Base-by-base conservation (phyloP, 306 rosid species). In the Acmispon strigosus region DNA sequence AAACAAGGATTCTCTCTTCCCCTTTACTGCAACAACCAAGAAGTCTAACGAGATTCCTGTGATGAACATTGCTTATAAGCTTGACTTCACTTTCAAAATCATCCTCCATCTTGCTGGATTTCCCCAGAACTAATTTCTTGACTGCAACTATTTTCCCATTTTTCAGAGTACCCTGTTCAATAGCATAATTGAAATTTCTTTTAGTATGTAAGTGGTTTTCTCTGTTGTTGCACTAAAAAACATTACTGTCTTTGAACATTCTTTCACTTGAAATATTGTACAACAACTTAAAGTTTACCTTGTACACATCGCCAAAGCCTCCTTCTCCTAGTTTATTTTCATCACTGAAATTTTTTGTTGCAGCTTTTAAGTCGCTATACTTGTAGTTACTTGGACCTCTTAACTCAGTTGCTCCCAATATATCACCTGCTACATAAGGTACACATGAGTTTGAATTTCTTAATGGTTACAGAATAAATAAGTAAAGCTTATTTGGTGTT, bases 61-160 rank as follows among this genome's bases (percentile, higher is more conserved):
- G 96, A 79, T 86, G 92, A 65, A 84, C 89, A 64, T 86, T 89
- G 34, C 96, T 82, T 63, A 84, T 89, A 39, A 89, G 84, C 77
- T 66, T 89, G 7, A 89, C 92, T 71, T 89, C 96, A 73, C 87
- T 81, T 39, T 79, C 83, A 41, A 89, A 89, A 66, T 83, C 77
- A 0, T 77, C 72, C 65, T 84, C 76, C 69, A 85, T 81, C 68
- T 79, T 83, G 24, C 39, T 50, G 10, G 88, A 76, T 50, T 82
- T 83, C 1, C 82, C 85, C 15, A 86, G 57, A 11, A 83, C 53
- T 14, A 86, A 72, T 74, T 76, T 89, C 78, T 86, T 89, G 2
- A 89, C 83, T 3, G 96, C 96, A 32, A 89, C 90, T 50, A 77
- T 8, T 48, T 84, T 86, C 45, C 88, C 92, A 69, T 89, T 89